These are phyloP conservation scores for Colletotrichum sublineola DNA, from an alignment of 2,329 filamentous ascomycete genomes.

Conservation along the genomic window DNA sequence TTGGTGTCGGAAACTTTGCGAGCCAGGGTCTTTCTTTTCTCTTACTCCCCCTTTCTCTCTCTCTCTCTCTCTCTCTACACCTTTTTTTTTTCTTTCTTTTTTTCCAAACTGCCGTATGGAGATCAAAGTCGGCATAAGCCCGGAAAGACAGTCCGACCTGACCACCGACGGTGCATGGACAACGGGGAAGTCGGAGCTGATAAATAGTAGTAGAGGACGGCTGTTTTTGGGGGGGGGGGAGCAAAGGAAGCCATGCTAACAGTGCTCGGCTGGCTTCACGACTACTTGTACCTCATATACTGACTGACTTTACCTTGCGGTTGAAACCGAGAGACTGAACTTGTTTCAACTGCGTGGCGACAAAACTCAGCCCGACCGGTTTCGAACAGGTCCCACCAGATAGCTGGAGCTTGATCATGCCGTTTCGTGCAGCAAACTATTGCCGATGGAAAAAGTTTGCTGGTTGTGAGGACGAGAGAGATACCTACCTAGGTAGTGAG, in stretches of 20 bases:
- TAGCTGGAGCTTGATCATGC: neutral
- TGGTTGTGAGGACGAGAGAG: neutral
- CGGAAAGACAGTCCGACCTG: neutral
- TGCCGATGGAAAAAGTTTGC: slow-evolving; percentile 17
- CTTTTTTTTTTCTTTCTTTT: neutral
- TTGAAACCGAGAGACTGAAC: neutral
- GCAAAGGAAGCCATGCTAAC: neutral
- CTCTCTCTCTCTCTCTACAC: no score
- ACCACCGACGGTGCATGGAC: neutral
- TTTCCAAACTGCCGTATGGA: neutral
- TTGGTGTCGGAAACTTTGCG: neutral
- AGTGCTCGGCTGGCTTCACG: neutral
- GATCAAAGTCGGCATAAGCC: neutral
- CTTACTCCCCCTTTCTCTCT: neutral
- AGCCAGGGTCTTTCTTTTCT: neutral
- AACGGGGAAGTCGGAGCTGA: neutral
- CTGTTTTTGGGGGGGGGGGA: neutral
- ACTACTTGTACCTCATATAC: neutral
- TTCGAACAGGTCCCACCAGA: neutral
- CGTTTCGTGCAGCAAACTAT: neutral
- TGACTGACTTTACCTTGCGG: neutral
- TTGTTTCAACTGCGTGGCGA: slow-evolving; percentile 11
- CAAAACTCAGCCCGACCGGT: neutral
- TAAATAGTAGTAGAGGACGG: neutral
- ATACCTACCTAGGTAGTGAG: neutral